Evolutionary conservation across 352 stramenopile genomes (phyloP).

Genomic region (Blastocystis sp.): DNA sequence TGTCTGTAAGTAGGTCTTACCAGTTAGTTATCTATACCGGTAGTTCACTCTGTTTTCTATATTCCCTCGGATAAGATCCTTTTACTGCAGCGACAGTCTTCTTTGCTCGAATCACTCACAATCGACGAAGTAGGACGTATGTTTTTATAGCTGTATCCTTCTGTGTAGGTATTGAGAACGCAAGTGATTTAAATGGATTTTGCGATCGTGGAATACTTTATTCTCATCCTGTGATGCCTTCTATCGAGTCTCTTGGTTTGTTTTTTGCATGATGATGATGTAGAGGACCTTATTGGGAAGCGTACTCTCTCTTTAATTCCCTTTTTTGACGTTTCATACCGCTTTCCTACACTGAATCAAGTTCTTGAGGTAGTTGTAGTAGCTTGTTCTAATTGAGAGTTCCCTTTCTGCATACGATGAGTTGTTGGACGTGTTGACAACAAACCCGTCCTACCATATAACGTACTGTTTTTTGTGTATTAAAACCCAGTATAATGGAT

Average conservation of each 20-base stretch:
- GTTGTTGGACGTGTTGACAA: background rate
- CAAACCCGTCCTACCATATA: background rate
- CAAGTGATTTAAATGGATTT: background rate
- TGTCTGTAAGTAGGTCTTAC: too few relatives aligned
- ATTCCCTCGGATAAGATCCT: too few relatives aligned
- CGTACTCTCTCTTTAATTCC: background rate
- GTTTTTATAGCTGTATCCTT: too few relatives aligned
- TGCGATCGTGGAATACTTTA: background rate
- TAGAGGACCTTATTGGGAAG: background rate
- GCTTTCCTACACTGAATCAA: background rate
- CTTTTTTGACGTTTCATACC: background rate
- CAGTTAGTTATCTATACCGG: too few relatives aligned
- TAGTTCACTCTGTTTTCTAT: too few relatives aligned
- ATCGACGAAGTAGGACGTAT: too few relatives aligned
- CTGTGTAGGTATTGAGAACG: too few relatives aligned
- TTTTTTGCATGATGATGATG: background rate
- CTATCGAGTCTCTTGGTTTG: too few relatives aligned
- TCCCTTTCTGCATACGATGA: background rate
- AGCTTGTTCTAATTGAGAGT: background rate
- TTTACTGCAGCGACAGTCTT: too few relatives aligned
- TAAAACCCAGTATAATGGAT: background rate
- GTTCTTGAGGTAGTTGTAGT: background rate
- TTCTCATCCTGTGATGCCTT: background rate
- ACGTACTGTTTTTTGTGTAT: background rate
- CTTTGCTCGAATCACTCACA: too few relatives aligned